A percentile compares a stretch with the other conserved stretches of the same genome.
Conservation (phyloP, 2,329 filamentous ascomycete genomes). For the Lecanicillium sp. region DNA sequence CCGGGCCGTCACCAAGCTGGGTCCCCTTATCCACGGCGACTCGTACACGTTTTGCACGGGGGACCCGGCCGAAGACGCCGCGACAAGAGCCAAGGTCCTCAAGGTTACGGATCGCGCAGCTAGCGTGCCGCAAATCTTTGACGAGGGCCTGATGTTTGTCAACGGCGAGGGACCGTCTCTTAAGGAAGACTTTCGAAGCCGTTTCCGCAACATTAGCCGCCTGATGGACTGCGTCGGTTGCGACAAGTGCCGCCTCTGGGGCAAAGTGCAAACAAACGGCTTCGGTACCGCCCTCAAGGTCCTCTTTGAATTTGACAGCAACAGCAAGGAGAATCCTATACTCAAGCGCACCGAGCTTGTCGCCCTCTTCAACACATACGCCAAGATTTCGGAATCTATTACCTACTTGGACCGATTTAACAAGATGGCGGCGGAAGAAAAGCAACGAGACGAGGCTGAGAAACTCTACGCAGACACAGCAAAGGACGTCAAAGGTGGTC, state of each 20-base stretch:
- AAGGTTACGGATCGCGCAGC: slow-evolving; percentile 63
- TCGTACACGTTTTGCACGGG: slow-evolving; percentile 89
- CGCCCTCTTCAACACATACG: slow-evolving; percentile 88
- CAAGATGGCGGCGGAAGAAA: slow-evolving; percentile 32
- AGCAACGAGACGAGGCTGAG: slow-evolving; percentile 20
- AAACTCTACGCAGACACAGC: slow-evolving; percentile 18
- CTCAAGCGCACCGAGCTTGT: slow-evolving; percentile 88
- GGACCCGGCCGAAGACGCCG: slow-evolving; percentile 67
- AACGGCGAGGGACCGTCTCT: slow-evolving; percentile 65
- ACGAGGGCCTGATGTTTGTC: slow-evolving; percentile 93
- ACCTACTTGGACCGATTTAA: slow-evolving; percentile 66
- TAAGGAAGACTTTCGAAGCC: slow-evolving; percentile 95
- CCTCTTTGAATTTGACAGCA: slow-evolving; percentile 82
- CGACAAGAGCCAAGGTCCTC: slow-evolving; percentile 76
- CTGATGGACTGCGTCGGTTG: slow-evolving; percentile 99
- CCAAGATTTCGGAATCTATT: slow-evolving; percentile 75
- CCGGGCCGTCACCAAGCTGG: slow-evolving; percentile 83
- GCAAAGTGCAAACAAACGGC: slow-evolving; percentile 89
- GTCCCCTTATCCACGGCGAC: slow-evolving; percentile 54
- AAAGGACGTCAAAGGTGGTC: slow-evolving; percentile 15
- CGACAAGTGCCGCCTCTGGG: slow-evolving; percentile 97
- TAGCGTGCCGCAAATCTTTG: slow-evolving; percentile 72
- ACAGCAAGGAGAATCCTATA: slow-evolving; percentile 54
- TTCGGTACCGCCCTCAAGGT: slow-evolving; percentile 95
- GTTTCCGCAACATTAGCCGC: slow-evolving; percentile 92